Base-by-base conservation (phyloP, 2,329 filamentous ascomycete genomes). In the Mariannaea sp. region DNA sequence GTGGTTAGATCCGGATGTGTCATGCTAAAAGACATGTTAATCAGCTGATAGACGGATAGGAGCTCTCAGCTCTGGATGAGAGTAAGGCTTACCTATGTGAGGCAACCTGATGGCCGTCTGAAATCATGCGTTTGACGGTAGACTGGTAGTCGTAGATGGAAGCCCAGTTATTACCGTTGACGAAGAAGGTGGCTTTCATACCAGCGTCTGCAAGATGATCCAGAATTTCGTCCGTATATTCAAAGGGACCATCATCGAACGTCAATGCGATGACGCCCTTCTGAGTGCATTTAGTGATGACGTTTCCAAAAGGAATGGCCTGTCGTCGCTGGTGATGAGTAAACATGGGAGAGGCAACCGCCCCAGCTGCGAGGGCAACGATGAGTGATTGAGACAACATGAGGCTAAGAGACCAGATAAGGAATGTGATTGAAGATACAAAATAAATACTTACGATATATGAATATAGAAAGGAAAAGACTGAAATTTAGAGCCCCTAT, bases 71-170 rank as follows among this genome's bases (percentile, higher is more conserved):
- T 56, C 3, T 55, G 57, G 14, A 36, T 44, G 14, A 5, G 53
- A 57, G 12, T 32, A 43, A 19, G 24, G 62, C 64, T 20, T 67
- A 68, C 66, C 72, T 74, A 38, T 73, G 82, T 7, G 76, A 79
- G 38, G 77, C 82, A 55, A 85, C 73, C 69, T 85, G 82, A 65
- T 84, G 82, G 12, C 79, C 73, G 7, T 70, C 78, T 42, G 68
- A 52, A 49, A 78, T 56, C 72, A 79, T 80, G 46, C 76, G 74
- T 41, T 62, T 45, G 17, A 70, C 38, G 9, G 52, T 55, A 1
- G 49, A 35, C 9, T 19, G n/a, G 35, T 58, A 56, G 35, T 61
- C 42, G 6, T 50, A 42, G 7, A 64, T 56, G 10, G 45, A 45
- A 22, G 39, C 55, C 32, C 52, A 58, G 46, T 65, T 65, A 5